Conservation (phyloP, 768 basidiomycete species). For the Hygrocybe punicea region DNA sequence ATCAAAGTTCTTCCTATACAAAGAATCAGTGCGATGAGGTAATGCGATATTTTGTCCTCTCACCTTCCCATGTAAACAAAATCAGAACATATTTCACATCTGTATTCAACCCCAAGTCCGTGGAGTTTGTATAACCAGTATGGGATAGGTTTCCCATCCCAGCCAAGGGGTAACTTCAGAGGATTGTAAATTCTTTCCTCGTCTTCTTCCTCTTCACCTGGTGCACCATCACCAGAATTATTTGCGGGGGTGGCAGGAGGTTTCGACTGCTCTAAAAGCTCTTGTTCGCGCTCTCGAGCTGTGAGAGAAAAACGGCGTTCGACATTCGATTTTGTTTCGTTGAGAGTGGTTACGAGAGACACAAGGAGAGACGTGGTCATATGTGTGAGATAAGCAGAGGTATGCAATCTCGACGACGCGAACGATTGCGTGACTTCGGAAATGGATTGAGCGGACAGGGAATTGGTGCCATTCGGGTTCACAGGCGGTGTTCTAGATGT, state of each 20-base stretch:
- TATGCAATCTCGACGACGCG: slow-evolving; percentile 51
- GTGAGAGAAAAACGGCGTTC: slow-evolving; percentile 96
- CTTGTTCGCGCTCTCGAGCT: slow-evolving; percentile 95
- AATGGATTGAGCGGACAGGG: slow-evolving; percentile 28
- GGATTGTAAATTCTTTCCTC: slow-evolving; percentile 98
- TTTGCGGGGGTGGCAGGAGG: slow-evolving; percentile 48
- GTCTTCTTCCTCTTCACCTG: slow-evolving; percentile 82
- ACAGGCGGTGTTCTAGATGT: slow-evolving; percentile 43
- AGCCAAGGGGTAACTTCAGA: slow-evolving; percentile 91
- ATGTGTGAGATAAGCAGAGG: slow-evolving; percentile 68
- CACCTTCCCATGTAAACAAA: slow-evolving; percentile 95
- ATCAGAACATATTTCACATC: slow-evolving; percentile 96
- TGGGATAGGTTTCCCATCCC: slow-evolving; percentile 99
- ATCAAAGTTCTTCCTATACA: slow-evolving; percentile 85
- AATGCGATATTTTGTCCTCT: slow-evolving; percentile 15
- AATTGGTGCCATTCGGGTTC: slow-evolving; percentile 57
- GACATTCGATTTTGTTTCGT: slow-evolving; percentile 93
- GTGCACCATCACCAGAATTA: slow-evolving; percentile 43
- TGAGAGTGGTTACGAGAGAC: slow-evolving; percentile 60
- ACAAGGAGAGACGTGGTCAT: slow-evolving; percentile 66
- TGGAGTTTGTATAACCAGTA: slow-evolving; percentile 99
- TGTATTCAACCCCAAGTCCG: slow-evolving; percentile 95
- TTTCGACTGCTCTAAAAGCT: slow-evolving; percentile 70
- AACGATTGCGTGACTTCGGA: slow-evolving; percentile 34
- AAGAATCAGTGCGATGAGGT: background rate